Percentiles rank a stretch among this genome's conserved stretches.
Conservation (phyloP, 192 early-diverging fungal species). For the Coemansia sp. region DNA sequence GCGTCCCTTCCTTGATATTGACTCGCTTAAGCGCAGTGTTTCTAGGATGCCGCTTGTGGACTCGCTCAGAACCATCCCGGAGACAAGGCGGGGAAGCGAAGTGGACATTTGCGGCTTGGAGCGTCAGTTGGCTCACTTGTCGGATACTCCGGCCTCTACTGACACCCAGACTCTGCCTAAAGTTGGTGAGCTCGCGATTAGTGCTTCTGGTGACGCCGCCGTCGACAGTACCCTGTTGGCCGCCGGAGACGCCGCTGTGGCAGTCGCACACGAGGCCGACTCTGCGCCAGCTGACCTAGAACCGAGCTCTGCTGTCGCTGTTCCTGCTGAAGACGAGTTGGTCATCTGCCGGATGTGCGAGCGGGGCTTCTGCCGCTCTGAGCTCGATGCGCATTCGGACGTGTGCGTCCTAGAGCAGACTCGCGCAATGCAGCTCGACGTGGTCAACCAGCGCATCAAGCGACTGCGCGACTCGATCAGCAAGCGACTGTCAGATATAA, state of each 20-base stretch:
- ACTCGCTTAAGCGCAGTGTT: neutral
- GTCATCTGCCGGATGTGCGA: constrained; percentile 91
- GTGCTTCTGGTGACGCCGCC: neutral
- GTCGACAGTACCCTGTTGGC: neutral
- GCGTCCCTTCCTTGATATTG: constrained; percentile 9
- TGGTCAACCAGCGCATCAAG: constrained; percentile 61
- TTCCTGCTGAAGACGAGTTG: constrained; percentile 18
- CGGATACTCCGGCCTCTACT: neutral
- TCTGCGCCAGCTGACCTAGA: neutral
- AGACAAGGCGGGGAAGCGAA: constrained; percentile 15
- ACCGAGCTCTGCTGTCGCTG: neutral
- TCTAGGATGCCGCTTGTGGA: neutral
- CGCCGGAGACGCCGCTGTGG: neutral
- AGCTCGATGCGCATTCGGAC: constrained; percentile 79
- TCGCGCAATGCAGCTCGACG: constrained; percentile 67
- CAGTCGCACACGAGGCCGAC: neutral
- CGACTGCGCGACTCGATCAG: constrained; percentile 59
- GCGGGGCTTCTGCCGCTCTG: constrained; percentile 65
- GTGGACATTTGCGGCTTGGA: neutral
- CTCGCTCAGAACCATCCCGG: constrained; percentile 17
- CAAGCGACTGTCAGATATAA: constrained; percentile 55
- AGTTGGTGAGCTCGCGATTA: neutral
- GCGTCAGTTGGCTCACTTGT: neutral
- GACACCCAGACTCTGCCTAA: neutral
- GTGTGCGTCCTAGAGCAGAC: constrained; percentile 77